Conservation (phyloP, 345 rosid species). For the Euphorbia peplus region DNA sequence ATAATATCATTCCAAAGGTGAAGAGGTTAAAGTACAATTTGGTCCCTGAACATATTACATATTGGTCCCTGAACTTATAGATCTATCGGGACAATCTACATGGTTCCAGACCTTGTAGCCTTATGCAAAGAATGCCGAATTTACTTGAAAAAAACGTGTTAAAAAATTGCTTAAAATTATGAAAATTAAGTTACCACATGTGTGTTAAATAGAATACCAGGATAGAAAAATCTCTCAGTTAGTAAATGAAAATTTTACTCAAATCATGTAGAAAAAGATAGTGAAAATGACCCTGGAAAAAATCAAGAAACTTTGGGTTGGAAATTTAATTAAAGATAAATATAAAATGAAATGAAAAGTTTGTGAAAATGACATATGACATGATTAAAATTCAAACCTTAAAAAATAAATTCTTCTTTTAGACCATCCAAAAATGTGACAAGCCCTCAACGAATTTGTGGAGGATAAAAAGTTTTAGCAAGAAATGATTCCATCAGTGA, state of each 20-base stretch:
- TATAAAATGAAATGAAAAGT: not conserved
- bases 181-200: not conserved
- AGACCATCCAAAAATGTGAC: too few relatives aligned
- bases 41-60: too few relatives aligned
- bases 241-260: not conserved
- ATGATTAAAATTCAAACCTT: too few relatives aligned
- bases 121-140: not conserved
- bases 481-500: too few relatives aligned
- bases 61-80: too few relatives aligned
- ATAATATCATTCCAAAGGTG: not conserved
- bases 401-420: too few relatives aligned
- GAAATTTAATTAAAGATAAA: too few relatives aligned
- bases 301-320: not conserved
- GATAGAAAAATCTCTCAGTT: too few relatives aligned
- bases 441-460: too few relatives aligned
- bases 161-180: not conserved
- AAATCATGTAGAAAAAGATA: not conserved
- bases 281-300: constrained; percentile 2
- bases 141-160: not conserved
- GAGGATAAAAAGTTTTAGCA: too few relatives aligned
- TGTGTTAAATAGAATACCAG: not conserved
- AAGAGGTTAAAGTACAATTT: not conserved
- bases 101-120: too few relatives aligned
- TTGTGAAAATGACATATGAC: not conserved
- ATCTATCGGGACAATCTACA: too few relatives aligned